These are phyloP conservation scores for Penicillium mononematosum DNA, from an alignment of 495 filamentous ascomycete genomes.

Conservation along the genomic window DNA sequence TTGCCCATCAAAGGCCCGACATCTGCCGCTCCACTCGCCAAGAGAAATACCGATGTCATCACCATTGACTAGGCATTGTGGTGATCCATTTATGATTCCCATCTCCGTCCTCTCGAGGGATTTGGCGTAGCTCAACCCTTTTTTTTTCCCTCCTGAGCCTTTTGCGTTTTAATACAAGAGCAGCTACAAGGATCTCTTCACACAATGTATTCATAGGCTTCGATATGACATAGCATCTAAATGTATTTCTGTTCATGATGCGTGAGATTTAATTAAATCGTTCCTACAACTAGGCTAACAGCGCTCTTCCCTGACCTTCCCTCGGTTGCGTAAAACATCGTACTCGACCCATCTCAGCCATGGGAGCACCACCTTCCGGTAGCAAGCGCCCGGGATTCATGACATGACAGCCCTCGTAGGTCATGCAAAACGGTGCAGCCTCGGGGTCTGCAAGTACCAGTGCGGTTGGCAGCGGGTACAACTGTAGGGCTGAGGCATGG, in stretches of 20 bases:
- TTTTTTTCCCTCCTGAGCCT: background rate
- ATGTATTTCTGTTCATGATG: constrained; percentile 11
- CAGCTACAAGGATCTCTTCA: constrained; percentile 12
- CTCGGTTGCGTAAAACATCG: constrained; percentile 59
- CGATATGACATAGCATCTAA: constrained; percentile 19
- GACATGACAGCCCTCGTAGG: constrained; percentile 92
- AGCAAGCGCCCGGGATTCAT: constrained; percentile 87
- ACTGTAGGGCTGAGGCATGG: constrained; percentile 64
- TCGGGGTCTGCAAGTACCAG: constrained; percentile 80
- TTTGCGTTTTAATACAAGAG: constrained; percentile 5
- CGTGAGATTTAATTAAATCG: background rate
- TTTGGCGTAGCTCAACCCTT: background rate
- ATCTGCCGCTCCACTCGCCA: constrained; percentile 13
- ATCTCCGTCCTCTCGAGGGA: background rate
- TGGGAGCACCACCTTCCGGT: constrained; percentile 58
- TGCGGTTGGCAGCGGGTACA: constrained; percentile 86
- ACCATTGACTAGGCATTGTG: constrained; percentile 39
- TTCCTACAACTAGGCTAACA: constrained; percentile 19
- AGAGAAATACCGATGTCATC: constrained; percentile 34
- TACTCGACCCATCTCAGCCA: constrained; percentile 85
- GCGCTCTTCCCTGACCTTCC: constrained; percentile 51
- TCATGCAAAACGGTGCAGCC: constrained; percentile 74
- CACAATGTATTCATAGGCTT: constrained; percentile 31
- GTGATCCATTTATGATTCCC: background rate
- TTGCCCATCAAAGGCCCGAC: background rate